Conservation (phyloP, 1,284 basidiomycete species). For the Leccinum holopus region DNA sequence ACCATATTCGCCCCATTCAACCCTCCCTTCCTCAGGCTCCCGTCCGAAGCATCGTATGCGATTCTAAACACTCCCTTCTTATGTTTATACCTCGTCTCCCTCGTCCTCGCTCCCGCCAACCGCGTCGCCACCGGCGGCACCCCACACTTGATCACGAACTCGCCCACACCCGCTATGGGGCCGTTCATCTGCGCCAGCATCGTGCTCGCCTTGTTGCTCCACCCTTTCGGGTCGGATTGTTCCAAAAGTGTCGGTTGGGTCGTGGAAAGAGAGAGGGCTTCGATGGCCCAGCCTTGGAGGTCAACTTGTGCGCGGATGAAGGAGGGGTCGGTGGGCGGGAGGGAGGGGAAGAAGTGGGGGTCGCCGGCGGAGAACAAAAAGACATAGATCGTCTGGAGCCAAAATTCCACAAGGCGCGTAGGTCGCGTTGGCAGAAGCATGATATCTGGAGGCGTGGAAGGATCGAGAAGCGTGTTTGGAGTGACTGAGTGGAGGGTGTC, state of each 20-base stretch:
- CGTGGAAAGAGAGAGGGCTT: slow-evolving; percentile 92
- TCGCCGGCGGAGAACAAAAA: slow-evolving; percentile 96
- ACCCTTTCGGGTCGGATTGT: slow-evolving; percentile 96
- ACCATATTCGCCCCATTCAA: too few species aligned
- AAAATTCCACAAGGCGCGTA: slow-evolving; percentile 86
- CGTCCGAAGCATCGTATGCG: too few species aligned
- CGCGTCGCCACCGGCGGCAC: too few species aligned
- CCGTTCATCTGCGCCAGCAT: slow-evolving; percentile 91
- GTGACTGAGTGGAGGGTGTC: too few species aligned
- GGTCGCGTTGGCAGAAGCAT: slow-evolving; percentile 95
- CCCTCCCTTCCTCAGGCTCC: too few species aligned
- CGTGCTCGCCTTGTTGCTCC: slow-evolving; percentile 88
- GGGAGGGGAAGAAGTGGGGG: slow-evolving; percentile 73
- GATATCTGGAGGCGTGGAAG: slow-evolving; percentile 68
- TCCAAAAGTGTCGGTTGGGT: slow-evolving; percentile 94
- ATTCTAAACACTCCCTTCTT: too few species aligned
- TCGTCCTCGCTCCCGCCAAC: too few species aligned
- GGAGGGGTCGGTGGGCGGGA: slow-evolving; percentile 70
- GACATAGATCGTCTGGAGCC: slow-evolving; percentile 83
- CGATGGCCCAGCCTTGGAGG: slow-evolving; percentile 96
- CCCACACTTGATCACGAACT: slow-evolving; percentile 31
- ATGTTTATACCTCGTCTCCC: too few species aligned
- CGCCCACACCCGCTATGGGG: slow-evolving; percentile 79
- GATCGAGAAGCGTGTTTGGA: slow-evolving; percentile 16
- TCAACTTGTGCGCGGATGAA: slow-evolving; percentile 94